Conservation (phyloP, 2,329 filamentous ascomycete species). For the Colletotrichum horii region DNA sequence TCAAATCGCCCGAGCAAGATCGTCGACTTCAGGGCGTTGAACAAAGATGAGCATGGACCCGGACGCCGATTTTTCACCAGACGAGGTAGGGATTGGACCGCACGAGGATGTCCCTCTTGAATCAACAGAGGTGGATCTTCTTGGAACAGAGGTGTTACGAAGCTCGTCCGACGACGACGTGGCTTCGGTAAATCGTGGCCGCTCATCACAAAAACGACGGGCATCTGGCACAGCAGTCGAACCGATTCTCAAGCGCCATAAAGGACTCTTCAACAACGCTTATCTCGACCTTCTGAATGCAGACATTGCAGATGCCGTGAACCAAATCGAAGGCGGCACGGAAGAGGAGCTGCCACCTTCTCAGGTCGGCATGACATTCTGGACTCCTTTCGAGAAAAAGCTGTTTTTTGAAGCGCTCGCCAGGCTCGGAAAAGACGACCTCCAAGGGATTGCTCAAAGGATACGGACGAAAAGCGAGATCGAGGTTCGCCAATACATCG, state of each 20-base stretch:
- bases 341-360: constrained; percentile 42
- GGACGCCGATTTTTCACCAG: constrained; percentile 24
- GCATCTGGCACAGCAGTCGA: constrained; percentile 27
- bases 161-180: background rate
- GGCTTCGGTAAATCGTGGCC: background rate
- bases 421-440: constrained; percentile 67
- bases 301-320: constrained; percentile 60
- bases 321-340: constrained; percentile 34
- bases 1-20: constrained; percentile 1
- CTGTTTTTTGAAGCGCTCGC: constrained; percentile 70
- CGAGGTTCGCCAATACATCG: constrained; percentile 76
- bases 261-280: constrained; percentile 44
- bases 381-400: constrained; percentile 75
- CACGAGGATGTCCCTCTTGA: background rate
- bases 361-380: constrained; percentile 73
- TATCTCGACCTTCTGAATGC: constrained; percentile 61
- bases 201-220: constrained; percentile 32
- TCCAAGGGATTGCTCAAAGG: constrained; percentile 64
- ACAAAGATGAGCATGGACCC: constrained; percentile 32
- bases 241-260: constrained; percentile 50
- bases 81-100: background rate
- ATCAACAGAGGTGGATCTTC: background rate
- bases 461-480: constrained; percentile 75
- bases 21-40: background rate
- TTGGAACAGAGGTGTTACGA: background rate